phyloP scores from a whole-genome alignment of 192 early-diverging fungal species.

The Pecoramyces ruminantium region DNA sequence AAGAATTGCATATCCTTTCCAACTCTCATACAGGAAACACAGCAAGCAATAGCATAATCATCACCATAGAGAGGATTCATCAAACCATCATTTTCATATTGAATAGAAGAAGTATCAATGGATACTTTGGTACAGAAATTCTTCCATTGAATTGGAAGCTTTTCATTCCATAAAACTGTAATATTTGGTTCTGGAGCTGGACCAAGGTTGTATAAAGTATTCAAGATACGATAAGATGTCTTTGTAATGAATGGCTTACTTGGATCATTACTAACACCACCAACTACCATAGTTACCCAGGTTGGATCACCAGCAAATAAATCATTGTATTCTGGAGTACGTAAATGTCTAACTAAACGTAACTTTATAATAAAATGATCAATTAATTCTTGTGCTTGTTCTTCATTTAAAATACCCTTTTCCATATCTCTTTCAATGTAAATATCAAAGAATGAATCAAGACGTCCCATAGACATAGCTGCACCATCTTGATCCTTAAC shows the following conservation, averaged over 20 bases:
- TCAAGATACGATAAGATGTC: conserved; percentile 3
- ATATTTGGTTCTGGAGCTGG: conserved; percentile 8
- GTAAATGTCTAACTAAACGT: conserved; percentile 7
- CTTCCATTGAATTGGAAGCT: conserved; percentile 5
- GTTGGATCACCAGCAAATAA: conserved; percentile 8
- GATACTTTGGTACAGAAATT: conserved; percentile 2
- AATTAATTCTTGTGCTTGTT: conserved; percentile 7
- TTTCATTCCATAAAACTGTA: conserved; percentile 6
- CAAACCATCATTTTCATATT: conserved; percentile 6
- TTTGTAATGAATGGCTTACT: conserved; percentile 5
- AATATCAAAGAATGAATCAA: conserved; percentile 8
- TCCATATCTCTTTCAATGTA: conserved; percentile 7
- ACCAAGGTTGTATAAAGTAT: conserved; percentile 7
- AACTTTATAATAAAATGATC: conserved; percentile 8
- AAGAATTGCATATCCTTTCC: conserved; percentile 13
- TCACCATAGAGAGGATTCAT: conserved; percentile 5
- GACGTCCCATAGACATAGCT: conserved; percentile 6
- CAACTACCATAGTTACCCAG: conserved; percentile 6
- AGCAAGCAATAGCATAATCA: conserved; percentile 13
- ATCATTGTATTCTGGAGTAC: conserved; percentile 5
- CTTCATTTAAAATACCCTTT: conserved; percentile 5
- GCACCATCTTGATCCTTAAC: conserved; percentile 9
- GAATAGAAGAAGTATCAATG: conserved; percentile 7
- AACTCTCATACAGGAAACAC: conserved; percentile 9
- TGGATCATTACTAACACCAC: conserved; percentile 3